These are phyloP conservation scores for Lyophyllum atratum DNA, from an alignment of 768 basidiomycete genomes.

Conservation along the genomic window DNA sequence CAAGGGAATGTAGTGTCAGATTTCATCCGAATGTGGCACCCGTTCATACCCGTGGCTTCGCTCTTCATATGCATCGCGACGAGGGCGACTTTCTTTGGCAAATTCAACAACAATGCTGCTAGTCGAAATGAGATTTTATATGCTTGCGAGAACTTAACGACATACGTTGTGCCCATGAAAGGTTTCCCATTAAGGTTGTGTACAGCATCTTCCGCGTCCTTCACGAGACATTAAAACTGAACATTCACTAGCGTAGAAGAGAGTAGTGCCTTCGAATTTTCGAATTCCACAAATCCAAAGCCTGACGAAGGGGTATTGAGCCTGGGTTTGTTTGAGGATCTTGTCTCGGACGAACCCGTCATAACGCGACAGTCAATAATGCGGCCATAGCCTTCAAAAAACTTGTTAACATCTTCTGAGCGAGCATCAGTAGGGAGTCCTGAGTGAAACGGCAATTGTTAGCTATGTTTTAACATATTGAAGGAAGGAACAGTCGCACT, in stretches of 20 bases:
- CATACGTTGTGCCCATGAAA: conserved; percentile 87
- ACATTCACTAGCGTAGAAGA: neutral
- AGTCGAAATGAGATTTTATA: conserved; percentile 1
- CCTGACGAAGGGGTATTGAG: conserved; percentile 46
- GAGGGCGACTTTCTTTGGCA: conserved; percentile 89
- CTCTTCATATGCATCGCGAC: conserved; percentile 73
- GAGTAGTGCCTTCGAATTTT: conserved; percentile 65
- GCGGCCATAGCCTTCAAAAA: conserved; percentile 89
- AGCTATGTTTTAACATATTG: neutral
- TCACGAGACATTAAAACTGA: conserved; percentile 14
- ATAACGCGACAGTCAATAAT: conserved; percentile 92
- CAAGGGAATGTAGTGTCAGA: conserved; percentile 14
- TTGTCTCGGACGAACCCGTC: conserved; percentile 64
- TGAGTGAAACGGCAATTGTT: conserved; percentile 26
- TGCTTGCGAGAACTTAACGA: neutral
- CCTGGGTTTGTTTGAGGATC: conserved; percentile 13
- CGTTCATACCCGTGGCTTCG: conserved; percentile 56
- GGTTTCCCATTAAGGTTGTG: conserved; percentile 83
- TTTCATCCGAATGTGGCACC: neutral
- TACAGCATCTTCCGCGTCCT: conserved; percentile 97
- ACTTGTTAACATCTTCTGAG: conserved; percentile 81
- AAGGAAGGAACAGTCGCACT: conserved; percentile 45
- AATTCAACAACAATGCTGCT: conserved; percentile 92
- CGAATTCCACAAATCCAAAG: conserved; percentile 98
- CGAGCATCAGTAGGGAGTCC: conserved; percentile 85